Evolutionary conservation across 495 filamentous ascomycete species (phyloP), one percentile per base, ranked within the genome.

Genomic region (Antarctomyces pellizariae): DNA sequence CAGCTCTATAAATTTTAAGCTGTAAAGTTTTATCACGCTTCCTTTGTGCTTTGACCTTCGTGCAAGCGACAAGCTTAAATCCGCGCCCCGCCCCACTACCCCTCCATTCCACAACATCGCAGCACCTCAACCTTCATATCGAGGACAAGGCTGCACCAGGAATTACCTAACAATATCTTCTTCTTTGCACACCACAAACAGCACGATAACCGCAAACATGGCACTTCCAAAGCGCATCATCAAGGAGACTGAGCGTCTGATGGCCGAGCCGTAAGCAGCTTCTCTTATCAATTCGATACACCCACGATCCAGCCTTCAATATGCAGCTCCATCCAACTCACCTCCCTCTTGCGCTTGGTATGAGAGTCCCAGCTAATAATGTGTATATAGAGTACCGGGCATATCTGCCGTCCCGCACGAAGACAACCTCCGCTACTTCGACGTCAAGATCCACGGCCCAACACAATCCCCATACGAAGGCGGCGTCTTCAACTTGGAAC

Each of bases 341-440:
- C n/a, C n/a, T n/a, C n/a, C n/a, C n/a, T n/a, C n/a, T n/a, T n/a
- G 9, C 14, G 24, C 24, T 13, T 13, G 26, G n/a, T 24, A 15
- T 7, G 9, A 12, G 11, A 30, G 2, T 26, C 24, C 3, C 16
- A 13, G 8, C 3, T 26, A 11, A 8, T 12, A 7, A 21, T 25
- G 25, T 14, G 10, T 30, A 9, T 31, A 25, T 39, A 93, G 83
- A 23, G 86, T 95, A 11, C 82, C 82, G 15, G 86, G 86, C 32
- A 99, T 99, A 51, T 91, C 78, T 36, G 86, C 86, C 14, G 62
- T 91, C 32, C 89, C 89, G n/a, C 86, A 95, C 47, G 83, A 93
- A 46, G 86, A 99, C 38, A 99, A 99, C 49, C 64, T 93, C 25
- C 65, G 86, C 28, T 95, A 99, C 50, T 99, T 99, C 44, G 89